Percentiles rank a stretch among this genome's conserved stretches.
Conservation (phyloP, 2,329 filamentous ascomycete genomes). For the Ceratocystiopsis minuta region DNA sequence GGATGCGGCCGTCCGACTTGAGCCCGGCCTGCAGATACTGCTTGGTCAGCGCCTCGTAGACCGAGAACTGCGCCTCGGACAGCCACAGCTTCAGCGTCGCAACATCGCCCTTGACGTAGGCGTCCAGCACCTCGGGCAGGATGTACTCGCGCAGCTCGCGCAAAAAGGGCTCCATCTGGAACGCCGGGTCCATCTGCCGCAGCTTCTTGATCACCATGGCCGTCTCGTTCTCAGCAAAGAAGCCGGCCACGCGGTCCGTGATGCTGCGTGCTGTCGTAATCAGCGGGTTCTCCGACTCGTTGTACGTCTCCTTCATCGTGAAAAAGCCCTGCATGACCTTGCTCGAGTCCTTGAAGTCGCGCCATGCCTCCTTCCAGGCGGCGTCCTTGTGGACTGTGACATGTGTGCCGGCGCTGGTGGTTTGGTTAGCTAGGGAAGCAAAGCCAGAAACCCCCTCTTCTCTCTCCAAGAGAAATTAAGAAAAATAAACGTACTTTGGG, state of each 20-base stretch:
- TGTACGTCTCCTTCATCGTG: slow-evolving; percentile 68
- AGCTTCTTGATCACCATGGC: slow-evolving; percentile 97
- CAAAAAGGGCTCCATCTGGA: slow-evolving; percentile 88
- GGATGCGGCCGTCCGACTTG: slow-evolving; percentile 83
- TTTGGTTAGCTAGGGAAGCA: background rate
- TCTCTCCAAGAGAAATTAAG: background rate
- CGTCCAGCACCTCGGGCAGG: slow-evolving; percentile 87
- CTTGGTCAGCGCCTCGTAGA: slow-evolving; percentile 91
- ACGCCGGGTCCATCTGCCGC: slow-evolving; percentile 82
- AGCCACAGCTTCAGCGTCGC: slow-evolving; percentile 89
- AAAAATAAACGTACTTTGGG: slow-evolving; percentile 53
- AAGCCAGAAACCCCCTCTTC: background rate
- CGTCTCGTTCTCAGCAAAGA: slow-evolving; percentile 97
- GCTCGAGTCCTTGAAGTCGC: slow-evolving; percentile 79
- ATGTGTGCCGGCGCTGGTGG: slow-evolving; percentile 69
- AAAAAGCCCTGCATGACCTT: slow-evolving; percentile 80
- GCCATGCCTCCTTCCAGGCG: slow-evolving; percentile 97
- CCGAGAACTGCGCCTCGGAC: slow-evolving; percentile 86
- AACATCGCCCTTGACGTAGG: slow-evolving; percentile 90
- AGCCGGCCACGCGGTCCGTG: slow-evolving; percentile 79
- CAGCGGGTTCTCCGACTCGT: slow-evolving; percentile 93
- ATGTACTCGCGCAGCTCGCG: slow-evolving; percentile 96
- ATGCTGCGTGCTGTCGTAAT: slow-evolving; percentile 87
- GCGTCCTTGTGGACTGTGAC: slow-evolving; percentile 93
- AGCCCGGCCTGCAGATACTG: slow-evolving; percentile 89